These are phyloP conservation scores for Yamadazyma songkhlaensis DNA, from an alignment of 1,139 yeast genomes.

Conservation along the genomic window DNA sequence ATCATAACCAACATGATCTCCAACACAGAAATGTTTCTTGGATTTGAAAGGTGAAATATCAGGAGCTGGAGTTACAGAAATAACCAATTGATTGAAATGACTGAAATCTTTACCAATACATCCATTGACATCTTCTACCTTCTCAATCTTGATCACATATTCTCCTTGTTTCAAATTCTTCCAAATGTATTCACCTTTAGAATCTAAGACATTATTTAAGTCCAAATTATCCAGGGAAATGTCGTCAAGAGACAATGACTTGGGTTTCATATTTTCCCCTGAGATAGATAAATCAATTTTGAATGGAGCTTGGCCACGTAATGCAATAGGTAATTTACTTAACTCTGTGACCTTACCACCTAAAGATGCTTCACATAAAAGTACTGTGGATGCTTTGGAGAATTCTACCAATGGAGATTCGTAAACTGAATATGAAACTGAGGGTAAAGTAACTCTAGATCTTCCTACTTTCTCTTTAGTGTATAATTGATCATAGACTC, in stretches of 20 bases:
- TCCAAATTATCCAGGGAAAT: constrained; percentile 9
- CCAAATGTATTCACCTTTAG: constrained; percentile 8
- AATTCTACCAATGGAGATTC: constrained; percentile 60
- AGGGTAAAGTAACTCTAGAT: constrained; percentile 25
- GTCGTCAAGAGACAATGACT: constrained; percentile 5
- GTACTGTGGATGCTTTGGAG: constrained; percentile 42
- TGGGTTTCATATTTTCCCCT: constrained; percentile 7
- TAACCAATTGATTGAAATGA: constrained; percentile 32
- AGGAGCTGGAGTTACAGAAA: constrained; percentile 76
- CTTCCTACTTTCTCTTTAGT: constrained; percentile 25
- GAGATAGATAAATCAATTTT: constrained; percentile 46
- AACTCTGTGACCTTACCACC: constrained; percentile 32
- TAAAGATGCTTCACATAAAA: constrained; percentile 51
- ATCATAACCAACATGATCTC: constrained; percentile 79
- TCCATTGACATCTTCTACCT: constrained; percentile 67
- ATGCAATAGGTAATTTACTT: constrained; percentile 52
- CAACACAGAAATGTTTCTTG: constrained; percentile 72
- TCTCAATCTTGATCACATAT: constrained; percentile 56
- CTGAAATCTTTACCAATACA: constrained; percentile 51
- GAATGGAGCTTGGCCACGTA: constrained; percentile 68
- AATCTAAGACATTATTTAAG: constrained; percentile 13
- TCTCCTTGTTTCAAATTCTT: constrained; percentile 29
- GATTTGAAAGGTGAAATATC: constrained; percentile 44
- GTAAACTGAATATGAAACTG: constrained; percentile 58
- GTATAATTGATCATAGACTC: constrained; percentile 67